These are phyloP conservation scores for Atkinsonella hypoxylon DNA, from an alignment of 2,329 filamentous ascomycete species.

Conservation along the genomic window DNA sequence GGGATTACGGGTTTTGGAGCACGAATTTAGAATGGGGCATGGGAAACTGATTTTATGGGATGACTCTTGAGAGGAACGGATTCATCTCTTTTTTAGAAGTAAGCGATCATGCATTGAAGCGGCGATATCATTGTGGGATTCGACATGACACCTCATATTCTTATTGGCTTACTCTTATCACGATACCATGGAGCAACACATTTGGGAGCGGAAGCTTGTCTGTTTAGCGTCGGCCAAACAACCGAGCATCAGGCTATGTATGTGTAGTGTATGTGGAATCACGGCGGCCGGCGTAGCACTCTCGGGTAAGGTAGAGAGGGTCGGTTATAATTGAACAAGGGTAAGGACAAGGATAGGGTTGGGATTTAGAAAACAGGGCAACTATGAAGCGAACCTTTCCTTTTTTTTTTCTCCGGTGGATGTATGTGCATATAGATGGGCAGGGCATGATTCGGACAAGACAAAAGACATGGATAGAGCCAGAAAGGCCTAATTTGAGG, in stretches of 20 bases:
- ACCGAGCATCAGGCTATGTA: neutral
- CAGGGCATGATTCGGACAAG: slow-evolving; percentile 1
- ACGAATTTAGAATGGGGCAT: neutral
- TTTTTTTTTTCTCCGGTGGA: too few relatives aligned
- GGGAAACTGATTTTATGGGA: neutral
- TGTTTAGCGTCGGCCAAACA: neutral
- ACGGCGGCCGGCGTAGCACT: neutral
- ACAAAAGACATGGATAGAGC: slow-evolving; percentile 3
- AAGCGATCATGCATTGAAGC: slow-evolving; percentile 6
- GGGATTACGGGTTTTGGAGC: neutral
- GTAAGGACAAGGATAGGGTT: neutral
- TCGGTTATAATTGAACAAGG: neutral
- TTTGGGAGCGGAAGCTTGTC: neutral
- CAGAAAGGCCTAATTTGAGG: neutral
- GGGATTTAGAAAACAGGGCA: neutral
- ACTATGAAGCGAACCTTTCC: neutral
- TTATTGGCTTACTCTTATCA: neutral
- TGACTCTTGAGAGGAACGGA: neutral
- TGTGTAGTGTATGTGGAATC: neutral
- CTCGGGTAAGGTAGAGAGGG: neutral
- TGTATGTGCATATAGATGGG: slow-evolving; percentile 1
- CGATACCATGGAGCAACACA: slow-evolving; percentile 3
- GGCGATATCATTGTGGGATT: neutral
- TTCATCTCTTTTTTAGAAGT: neutral
- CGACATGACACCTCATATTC: neutral